Conservation (phyloP, 176 grass and related monocot species). For the Eleusine indica region DNA sequence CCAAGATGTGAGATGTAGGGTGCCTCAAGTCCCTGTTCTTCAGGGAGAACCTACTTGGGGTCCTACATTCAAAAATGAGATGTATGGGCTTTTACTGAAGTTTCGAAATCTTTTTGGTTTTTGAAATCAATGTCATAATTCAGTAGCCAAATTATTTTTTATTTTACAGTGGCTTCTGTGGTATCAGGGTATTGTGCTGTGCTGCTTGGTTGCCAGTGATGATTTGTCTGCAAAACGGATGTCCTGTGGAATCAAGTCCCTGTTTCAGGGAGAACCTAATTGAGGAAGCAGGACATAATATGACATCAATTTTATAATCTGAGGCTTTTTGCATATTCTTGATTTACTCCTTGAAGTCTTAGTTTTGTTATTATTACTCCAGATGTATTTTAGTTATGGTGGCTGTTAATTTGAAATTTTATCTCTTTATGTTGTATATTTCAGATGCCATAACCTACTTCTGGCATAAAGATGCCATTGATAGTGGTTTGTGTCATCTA, state of each 20-base stretch:
- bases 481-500: too few species aligned
- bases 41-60: conserved; percentile 55
- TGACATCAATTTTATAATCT: conserved; percentile 42
- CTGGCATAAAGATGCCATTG: too few species aligned
- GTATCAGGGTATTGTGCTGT: not conserved
- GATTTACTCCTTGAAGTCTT: not conserved
- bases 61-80: conserved; percentile 35
- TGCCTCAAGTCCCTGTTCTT: conserved; percentile 30
- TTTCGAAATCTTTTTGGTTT: not conserved
- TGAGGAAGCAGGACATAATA: conserved; percentile 38
- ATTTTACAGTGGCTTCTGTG: not conserved
- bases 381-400: not conserved
- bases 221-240: conserved; percentile 64
- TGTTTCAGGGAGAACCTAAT: conserved; percentile 63
- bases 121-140: too few species aligned
- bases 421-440: too few species aligned
- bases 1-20: conserved; percentile 24
- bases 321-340: conserved; percentile 17
- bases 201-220: not conserved
- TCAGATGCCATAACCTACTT: too few species aligned
- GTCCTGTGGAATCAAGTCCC: conserved; percentile 46
- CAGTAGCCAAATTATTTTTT: not conserved
- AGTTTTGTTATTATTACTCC: not conserved
- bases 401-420: too few species aligned
- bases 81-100: conserved; percentile 24